Conservation (phyloP, 2,329 filamentous ascomycete species). For the Orbilia quercus region DNA sequence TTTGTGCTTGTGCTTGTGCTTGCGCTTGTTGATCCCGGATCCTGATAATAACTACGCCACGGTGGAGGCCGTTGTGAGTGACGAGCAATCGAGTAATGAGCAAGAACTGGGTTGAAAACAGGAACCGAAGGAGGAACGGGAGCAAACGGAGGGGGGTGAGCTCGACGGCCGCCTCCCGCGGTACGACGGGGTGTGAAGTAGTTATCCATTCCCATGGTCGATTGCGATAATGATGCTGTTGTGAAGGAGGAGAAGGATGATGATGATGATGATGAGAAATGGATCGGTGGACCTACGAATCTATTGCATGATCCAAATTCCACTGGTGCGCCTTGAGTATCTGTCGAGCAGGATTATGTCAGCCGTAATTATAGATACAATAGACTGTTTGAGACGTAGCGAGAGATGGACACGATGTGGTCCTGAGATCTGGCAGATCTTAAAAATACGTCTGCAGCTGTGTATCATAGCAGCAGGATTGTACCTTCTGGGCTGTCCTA, state of each 20-base stretch:
- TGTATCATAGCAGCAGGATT: not conserved
- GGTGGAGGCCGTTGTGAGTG: too few species aligned
- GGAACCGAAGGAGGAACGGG: too few species aligned
- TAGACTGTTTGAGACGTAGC: too few species aligned
- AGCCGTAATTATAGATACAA: too few species aligned
- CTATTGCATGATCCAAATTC: conserved; percentile 63
- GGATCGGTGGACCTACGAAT: conserved; percentile 62
- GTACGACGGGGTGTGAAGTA: conserved; percentile 6
- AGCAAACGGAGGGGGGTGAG: too few species aligned
- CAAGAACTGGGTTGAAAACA: not conserved
- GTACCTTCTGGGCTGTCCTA: conserved; percentile 59
- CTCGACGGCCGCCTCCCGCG: too few species aligned
- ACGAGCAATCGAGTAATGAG: not conserved
- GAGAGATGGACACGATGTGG: too few species aligned
- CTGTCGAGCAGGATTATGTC: conserved; percentile 57
- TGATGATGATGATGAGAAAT: too few species aligned
- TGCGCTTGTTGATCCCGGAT: not conserved
- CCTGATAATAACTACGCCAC: conserved; percentile 55
- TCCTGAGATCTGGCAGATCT: too few species aligned
- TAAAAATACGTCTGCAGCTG: too few species aligned
- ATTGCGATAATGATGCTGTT: not conserved
- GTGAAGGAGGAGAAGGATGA: conserved; percentile 21
- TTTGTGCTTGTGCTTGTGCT: conserved; percentile 5
- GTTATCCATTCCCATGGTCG: conserved; percentile 7
- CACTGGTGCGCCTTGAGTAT: conserved; percentile 62